Percentiles rank a stretch among this genome's conserved stretches.
phyloP scores from a whole-genome alignment of 495 filamentous ascomycete species.

The Penicillium parvum region DNA sequence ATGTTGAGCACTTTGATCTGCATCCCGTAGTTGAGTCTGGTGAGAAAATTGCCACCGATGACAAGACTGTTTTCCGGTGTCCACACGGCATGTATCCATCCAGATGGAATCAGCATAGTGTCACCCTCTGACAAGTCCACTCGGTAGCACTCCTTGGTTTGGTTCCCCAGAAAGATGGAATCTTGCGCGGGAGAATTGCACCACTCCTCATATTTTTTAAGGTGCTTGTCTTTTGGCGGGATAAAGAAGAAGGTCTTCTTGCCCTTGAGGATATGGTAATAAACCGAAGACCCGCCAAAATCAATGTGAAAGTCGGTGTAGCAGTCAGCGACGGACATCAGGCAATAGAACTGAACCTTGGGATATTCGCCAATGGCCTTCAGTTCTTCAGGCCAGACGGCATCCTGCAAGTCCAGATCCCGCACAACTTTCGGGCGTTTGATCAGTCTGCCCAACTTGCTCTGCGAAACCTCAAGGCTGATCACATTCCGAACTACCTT shows the following conservation, averaged over 20 bases:
- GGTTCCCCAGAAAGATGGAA: conserved; percentile 60
- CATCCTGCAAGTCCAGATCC: conserved; percentile 67
- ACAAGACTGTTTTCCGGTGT: conserved; percentile 72
- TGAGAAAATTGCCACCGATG: conserved; percentile 74
- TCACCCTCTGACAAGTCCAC: conserved; percentile 70
- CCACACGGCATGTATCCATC: conserved; percentile 81
- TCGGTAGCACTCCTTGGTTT: conserved; percentile 70
- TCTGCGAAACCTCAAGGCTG: conserved; percentile 69
- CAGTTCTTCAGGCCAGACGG: conserved; percentile 65
- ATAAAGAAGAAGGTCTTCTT: conserved; percentile 79
- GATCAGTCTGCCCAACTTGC: conserved; percentile 60
- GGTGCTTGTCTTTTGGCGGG: conserved; percentile 65
- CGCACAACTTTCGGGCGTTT: conserved; percentile 66
- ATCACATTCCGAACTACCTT: conserved; percentile 73
- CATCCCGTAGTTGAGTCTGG: conserved; percentile 64
- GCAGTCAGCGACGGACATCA: conserved; percentile 77
- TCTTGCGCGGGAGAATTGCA: conserved; percentile 70
- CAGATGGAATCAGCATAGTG: conserved; percentile 75
- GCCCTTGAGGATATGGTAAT: conserved; percentile 72
- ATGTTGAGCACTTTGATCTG: conserved; percentile 68
- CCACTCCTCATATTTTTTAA: conserved; percentile 78
- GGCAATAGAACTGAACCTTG: conserved; percentile 66
- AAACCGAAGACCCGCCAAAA: conserved; percentile 75
- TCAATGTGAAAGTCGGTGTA: conserved; percentile 81
- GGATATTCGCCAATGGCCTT: conserved; percentile 53